Evolutionary conservation across 1,284 basidiomycete genomes (phyloP), one percentile per base, ranked within the genome.

Genomic region (Rhodofomes roseus): DNA sequence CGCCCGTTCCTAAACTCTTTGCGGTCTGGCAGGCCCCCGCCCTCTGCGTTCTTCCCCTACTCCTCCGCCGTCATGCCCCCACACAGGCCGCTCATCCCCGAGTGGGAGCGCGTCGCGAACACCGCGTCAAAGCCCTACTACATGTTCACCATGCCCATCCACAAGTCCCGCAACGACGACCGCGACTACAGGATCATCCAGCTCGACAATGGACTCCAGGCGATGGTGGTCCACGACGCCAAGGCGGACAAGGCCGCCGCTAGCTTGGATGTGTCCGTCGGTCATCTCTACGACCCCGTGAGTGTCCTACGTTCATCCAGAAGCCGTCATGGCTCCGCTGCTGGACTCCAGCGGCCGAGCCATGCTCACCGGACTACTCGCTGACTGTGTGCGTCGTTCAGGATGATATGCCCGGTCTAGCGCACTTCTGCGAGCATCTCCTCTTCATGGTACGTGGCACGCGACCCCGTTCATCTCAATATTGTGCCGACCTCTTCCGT

Each of bases 201-300:
- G 53, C 84, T 99, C 2, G 81, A 88, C 9, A 99, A 99, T 71
- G 94, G 92, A 1, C 79, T 99, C 18, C 88, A 95, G 65, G 94
- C 88, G 1, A 86, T 93, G 63, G 76, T 99, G 18, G 84, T 98
- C 22, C 91, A 92, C 62, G 97, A 99, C 72, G 77, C 84, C 0
- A 87, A 88, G 66, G 89, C 95, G 6, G 97, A 99, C 78, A 98
- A 97, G 78, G 92, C 95, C 5, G 93, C 95, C 0, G 97, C 96
- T 0, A 95, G 93, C 68, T 82, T 99, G 74, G 94, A 97, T 76
- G 95, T 99, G 51, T 91, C 92, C 20, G 95, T 98, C 1, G 97
- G 97, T 2, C 96, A 99, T 75, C 77, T 99, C 60, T 87, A 84
- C 46, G 97, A 99, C 73, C 97, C 96, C 6, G 93, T 92, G 69